Percentiles rank a stretch among this genome's conserved stretches.
phyloP scores from a whole-genome alignment of 768 basidiomycete genomes.

The Phaeotremella fagi region DNA sequence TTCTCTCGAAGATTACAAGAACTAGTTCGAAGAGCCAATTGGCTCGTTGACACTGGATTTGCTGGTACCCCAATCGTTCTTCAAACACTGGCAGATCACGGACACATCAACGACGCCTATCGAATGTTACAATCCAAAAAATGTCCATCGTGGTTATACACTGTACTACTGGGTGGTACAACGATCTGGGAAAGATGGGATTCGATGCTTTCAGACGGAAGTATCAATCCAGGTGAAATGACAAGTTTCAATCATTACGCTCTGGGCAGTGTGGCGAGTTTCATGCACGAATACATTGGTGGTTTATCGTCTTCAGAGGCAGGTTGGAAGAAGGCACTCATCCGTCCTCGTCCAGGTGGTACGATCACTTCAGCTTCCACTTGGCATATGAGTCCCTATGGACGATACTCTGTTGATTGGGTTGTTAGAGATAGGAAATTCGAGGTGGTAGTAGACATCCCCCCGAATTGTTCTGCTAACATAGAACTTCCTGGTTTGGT shows the following conservation, averaged over 20 bases:
- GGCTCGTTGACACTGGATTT: constrained; percentile 39
- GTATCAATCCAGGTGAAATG: constrained; percentile 44
- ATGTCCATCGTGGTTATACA: constrained; percentile 32
- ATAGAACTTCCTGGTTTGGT: constrained; percentile 23
- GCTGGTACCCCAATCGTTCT: constrained; percentile 45
- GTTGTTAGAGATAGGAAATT: constrained; percentile 10
- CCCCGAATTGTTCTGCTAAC: constrained; percentile 26
- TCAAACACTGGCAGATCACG: constrained; percentile 24
- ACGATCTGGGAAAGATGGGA: constrained; percentile 45
- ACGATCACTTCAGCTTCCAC: constrained; percentile 30
- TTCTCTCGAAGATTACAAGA: constrained; percentile 9
- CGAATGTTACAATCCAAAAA: constrained; percentile 37
- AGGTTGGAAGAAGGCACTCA: constrained; percentile 32
- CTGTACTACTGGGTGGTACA: constrained; percentile 27
- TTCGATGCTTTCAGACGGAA: constrained; percentile 33
- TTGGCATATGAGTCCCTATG: constrained; percentile 19
- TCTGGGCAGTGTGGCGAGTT: constrained; percentile 32
- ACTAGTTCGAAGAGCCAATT: constrained; percentile 8
- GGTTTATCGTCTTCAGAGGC: constrained; percentile 24
- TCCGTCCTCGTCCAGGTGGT: constrained; percentile 36
- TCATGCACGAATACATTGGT: constrained; percentile 31
- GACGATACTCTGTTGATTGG: constrained; percentile 22
- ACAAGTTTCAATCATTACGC: constrained; percentile 45
- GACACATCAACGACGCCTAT: constrained; percentile 33
- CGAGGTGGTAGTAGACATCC: constrained; percentile 20